Conservation (phyloP, 2,329 filamentous ascomycete genomes). For the Aspergillus brunneoviolaceus region DNA sequence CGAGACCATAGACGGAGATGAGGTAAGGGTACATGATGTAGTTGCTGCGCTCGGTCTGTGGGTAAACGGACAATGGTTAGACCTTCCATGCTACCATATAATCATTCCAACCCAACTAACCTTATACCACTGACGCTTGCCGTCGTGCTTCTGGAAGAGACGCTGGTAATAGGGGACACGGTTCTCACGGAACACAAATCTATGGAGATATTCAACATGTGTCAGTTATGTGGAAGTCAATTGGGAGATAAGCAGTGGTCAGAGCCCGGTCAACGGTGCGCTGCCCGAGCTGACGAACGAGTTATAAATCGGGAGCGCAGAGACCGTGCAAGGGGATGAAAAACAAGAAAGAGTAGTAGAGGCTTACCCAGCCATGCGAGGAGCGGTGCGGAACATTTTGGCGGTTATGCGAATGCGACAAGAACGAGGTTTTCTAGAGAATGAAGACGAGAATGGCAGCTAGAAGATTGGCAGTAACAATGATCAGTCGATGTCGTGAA, state of each 20-base stretch:
- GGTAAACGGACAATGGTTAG: not conserved
- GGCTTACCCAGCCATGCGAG: constrained; percentile 46
- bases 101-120: constrained; percentile 46
- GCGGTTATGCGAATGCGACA: constrained; percentile 28
- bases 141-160: constrained; percentile 65
- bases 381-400: constrained; percentile 45
- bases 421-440: constrained; percentile 23
- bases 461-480: constrained; percentile 20
- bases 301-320: constrained; percentile 18
- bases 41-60: constrained; percentile 55
- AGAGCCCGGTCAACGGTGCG: constrained; percentile 20
- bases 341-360: not conserved
- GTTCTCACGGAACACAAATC: constrained; percentile 64
- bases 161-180: constrained; percentile 67
- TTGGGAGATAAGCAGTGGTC: not conserved
- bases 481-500: constrained; percentile 30
- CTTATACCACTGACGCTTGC: constrained; percentile 67
- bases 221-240: constrained; percentile 19
- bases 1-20: constrained; percentile 49
- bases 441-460: constrained; percentile 27
- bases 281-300: constrained; percentile 15
- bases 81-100: not conserved
- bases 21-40: constrained; percentile 64
- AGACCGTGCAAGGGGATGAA: constrained; percentile 4
- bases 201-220: constrained; percentile 20